These are phyloP conservation scores for Discostella stelligera DNA, from an alignment of 352 stramenopile genomes.

Conservation along the genomic window DNA sequence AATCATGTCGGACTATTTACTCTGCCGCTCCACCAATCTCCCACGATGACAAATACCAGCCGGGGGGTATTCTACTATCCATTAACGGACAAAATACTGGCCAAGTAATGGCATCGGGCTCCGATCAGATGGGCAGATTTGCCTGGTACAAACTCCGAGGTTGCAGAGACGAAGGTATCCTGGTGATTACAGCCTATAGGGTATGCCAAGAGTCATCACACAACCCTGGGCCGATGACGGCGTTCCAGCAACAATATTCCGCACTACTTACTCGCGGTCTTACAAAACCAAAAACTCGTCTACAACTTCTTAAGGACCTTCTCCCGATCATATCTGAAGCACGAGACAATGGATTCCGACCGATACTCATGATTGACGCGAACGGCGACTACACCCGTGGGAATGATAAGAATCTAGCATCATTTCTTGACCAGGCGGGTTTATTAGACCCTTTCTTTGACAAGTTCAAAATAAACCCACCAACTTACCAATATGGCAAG, in stretches of 20 bases:
- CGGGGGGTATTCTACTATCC: background rate
- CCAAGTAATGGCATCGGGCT: background rate
- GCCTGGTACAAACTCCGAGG: slow-evolving; percentile 11
- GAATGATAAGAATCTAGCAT: background rate
- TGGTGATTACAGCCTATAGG: slow-evolving; percentile 22
- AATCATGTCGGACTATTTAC: background rate
- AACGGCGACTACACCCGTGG: slow-evolving; percentile 6
- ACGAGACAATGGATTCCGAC: no score
- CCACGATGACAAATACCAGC: no score
- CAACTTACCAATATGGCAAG: slow-evolving; percentile 1
- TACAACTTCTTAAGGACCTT: no score
- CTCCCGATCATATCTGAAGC: no score
- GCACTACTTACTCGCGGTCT: background rate
- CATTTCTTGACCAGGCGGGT: slow-evolving; percentile 6
- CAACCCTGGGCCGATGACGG: slow-evolving; percentile 9
- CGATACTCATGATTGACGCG: slow-evolving; percentile 24
- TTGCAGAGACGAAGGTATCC: slow-evolving; percentile 9
- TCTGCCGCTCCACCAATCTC: background rate
- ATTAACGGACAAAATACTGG: background rate
- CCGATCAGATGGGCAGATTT: slow-evolving; percentile 13
- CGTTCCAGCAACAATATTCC: slow-evolving; percentile 13
- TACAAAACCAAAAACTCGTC: no score
- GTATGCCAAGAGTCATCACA: slow-evolving; percentile 16
- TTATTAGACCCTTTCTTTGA: slow-evolving; percentile 4
- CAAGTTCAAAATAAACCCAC: background rate